Conservation (phyloP, 352 stramenopile species). For the Elongisporangium undulatum region DNA sequence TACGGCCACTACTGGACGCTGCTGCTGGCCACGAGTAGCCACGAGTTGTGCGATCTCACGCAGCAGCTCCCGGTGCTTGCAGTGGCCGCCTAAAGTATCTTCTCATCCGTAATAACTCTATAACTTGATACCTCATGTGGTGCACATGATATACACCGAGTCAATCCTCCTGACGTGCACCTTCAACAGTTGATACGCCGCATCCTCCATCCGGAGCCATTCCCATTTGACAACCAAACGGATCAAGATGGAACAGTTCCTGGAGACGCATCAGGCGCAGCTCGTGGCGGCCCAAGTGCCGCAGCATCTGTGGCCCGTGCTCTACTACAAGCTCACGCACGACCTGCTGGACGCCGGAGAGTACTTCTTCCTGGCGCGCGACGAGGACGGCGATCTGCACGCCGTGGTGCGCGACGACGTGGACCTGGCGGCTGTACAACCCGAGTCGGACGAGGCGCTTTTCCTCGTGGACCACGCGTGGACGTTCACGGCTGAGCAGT, state of each 20-base stretch:
- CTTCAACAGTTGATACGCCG: neutral
- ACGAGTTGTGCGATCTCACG: neutral
- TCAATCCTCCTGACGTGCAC: neutral
- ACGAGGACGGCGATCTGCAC: constrained; percentile 43
- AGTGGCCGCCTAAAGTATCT: neutral
- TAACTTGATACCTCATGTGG: neutral
- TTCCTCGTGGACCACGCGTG: constrained; percentile 56
- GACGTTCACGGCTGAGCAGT: constrained; percentile 46
- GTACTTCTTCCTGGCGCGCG: constrained; percentile 40
- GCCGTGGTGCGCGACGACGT: constrained; percentile 41
- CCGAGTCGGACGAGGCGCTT: constrained; percentile 28
- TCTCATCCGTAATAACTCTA: neutral
- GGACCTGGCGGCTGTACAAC: constrained; percentile 25
- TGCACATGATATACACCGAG: neutral
- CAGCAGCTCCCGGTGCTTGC: neutral
- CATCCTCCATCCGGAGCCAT: neutral
- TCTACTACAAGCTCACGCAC: constrained; percentile 47
- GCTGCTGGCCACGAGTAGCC: neutral
- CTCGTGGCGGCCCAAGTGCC: constrained; percentile 32
- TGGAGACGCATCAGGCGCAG: constrained; percentile 39
- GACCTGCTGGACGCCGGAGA: constrained; percentile 44
- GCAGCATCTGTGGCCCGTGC: constrained; percentile 32
- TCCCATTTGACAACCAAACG: neutral
- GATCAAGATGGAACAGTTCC: constrained; percentile 32
- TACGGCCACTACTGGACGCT: neutral